These are phyloP conservation scores for Detonula confervacea DNA, from an alignment of 352 stramenopile genomes.

Conservation along the genomic window DNA sequence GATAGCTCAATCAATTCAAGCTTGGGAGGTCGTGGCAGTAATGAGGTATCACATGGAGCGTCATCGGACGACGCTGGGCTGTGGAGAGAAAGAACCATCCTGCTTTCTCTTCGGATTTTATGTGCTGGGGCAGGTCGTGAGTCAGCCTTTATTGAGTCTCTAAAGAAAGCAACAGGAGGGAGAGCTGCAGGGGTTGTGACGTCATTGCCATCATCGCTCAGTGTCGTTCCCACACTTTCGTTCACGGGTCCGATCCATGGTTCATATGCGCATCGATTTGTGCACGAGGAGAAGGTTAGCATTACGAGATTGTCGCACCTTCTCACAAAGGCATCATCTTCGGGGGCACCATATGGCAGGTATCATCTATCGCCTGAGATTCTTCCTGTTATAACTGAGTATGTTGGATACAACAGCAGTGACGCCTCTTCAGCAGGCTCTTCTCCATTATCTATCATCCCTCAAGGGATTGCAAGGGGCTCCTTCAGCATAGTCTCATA, in stretches of 20 bases:
- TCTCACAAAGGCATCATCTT: constrained; percentile 30
- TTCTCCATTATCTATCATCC: constrained; percentile 40
- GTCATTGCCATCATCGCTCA: constrained; percentile 8
- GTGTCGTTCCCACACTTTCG: constrained; percentile 60
- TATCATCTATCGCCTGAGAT: constrained; percentile 33
- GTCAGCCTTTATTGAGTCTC: constrained; percentile 57
- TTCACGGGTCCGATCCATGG: constrained; percentile 66
- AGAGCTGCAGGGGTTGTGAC: background rate
- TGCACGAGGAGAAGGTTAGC: constrained; percentile 54
- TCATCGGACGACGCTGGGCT: constrained; percentile 55
- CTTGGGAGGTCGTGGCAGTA: background rate
- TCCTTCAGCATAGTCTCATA: constrained; percentile 66
- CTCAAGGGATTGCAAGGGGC: constrained; percentile 48
- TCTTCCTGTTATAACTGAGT: constrained; percentile 63
- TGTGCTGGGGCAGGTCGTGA: constrained; percentile 65
- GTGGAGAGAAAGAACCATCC: constrained; percentile 67
- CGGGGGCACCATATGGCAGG: constrained; percentile 24
- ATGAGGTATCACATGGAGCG: constrained; percentile 19
- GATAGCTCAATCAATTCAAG: too few relatives aligned
- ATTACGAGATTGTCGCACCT: constrained; percentile 48
- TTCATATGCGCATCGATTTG: constrained; percentile 53
- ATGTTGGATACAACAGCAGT: constrained; percentile 75
- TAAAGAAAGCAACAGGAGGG: constrained; percentile 8
- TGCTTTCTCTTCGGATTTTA: constrained; percentile 63
- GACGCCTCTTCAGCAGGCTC: too few relatives aligned